These are phyloP conservation scores for Boechera retrofracta DNA, from an alignment of 345 rosid genomes.

Conservation along the genomic window DNA sequence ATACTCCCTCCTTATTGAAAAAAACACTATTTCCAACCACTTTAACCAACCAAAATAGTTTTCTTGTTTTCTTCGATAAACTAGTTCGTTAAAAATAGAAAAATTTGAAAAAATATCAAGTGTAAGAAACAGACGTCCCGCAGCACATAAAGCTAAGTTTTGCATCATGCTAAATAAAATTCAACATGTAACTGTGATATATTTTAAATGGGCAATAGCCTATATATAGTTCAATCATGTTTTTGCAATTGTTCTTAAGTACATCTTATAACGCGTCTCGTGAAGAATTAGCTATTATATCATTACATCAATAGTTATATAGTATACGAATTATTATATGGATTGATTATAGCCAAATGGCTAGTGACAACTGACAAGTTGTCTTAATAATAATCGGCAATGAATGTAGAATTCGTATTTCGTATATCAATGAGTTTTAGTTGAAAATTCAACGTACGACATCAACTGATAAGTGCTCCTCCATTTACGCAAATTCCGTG, in stretches of 20 bases:
- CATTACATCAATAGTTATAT: not conserved
- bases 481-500: conserved; percentile 41
- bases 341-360: not conserved
- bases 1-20: too few species aligned
- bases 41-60: not conserved
- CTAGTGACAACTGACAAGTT: conserved; percentile 20
- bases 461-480: conserved; percentile 41
- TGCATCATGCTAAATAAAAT: not conserved
- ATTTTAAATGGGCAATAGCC: not conserved
- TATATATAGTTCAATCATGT: not conserved
- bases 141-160: not conserved
- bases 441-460: conserved; percentile 36
- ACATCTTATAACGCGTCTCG: not conserved
- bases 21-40: not conserved
- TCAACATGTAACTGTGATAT: not conserved
- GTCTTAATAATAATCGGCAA: conserved; percentile 18
- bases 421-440: conserved; percentile 2
- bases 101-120: not conserved
- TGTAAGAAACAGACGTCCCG: not conserved
- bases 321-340: not conserved
- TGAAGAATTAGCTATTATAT: not conserved
- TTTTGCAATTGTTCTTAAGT: not conserved
- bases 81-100: not conserved
- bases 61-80: not conserved
- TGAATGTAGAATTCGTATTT: conserved; percentile 8